A percentile compares a stretch with the other conserved stretches of the same genome.
phyloP scores from a whole-genome alignment of 768 basidiomycete genomes.

The Leccinum rimulosum region DNA sequence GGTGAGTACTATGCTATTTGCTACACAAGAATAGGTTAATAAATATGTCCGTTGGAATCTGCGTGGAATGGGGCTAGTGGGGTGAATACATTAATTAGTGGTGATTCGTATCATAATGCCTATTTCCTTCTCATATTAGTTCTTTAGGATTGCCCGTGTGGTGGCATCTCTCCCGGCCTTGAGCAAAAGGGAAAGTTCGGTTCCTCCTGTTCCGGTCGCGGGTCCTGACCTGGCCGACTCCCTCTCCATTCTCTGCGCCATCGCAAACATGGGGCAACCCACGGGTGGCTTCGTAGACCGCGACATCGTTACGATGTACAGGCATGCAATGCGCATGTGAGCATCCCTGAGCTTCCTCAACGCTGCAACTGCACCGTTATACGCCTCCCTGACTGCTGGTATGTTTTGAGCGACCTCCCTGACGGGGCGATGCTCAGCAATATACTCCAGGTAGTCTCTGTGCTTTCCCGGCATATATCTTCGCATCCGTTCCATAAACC shows the following conservation, averaged over 20 bases:
- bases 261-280: constrained; percentile 54
- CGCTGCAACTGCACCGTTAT: constrained; percentile 74
- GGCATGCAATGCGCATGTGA: constrained; percentile 86
- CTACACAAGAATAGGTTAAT: constrained; percentile 29
- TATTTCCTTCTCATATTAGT: constrained; percentile 9
- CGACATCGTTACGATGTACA: constrained; percentile 87
- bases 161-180: constrained; percentile 93
- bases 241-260: constrained; percentile 48
- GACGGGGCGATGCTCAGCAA: constrained; percentile 58
- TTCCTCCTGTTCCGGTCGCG: constrained; percentile 87
- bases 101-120: constrained; percentile 5
- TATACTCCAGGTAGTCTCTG: constrained; percentile 74
- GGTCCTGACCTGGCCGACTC: constrained; percentile 46
- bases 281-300: constrained; percentile 48
- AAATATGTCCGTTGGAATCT: constrained; percentile 18
- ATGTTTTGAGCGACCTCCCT: constrained; percentile 58
- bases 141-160: constrained; percentile 51
- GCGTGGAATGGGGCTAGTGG: background rate
- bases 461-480: constrained; percentile 95
- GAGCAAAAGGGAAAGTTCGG: constrained; percentile 73
- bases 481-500: constrained; percentile 92
- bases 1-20: constrained; percentile 20
- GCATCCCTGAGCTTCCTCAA: constrained; percentile 81
- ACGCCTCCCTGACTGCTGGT: constrained; percentile 65
- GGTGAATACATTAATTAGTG: constrained; percentile 9